Evolutionary conservation across 371 early-diverging fungal genomes (phyloP).

Genomic region (Sporodiniella umbellata): DNA sequence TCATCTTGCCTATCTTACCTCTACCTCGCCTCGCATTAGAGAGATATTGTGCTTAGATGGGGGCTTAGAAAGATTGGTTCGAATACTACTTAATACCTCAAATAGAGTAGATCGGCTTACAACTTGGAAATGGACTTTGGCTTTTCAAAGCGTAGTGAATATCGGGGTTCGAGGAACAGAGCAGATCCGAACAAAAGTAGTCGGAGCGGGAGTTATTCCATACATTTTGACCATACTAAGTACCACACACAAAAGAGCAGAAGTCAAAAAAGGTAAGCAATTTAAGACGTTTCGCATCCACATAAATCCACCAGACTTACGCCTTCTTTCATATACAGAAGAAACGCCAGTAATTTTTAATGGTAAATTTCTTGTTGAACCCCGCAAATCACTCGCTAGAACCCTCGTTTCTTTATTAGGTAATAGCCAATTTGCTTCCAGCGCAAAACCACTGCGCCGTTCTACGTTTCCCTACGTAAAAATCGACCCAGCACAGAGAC

Average conservation of each 20-base stretch:
- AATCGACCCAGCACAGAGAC: slow-evolving; percentile 28
- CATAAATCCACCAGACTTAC: too few relatives aligned
- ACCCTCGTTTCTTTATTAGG: slow-evolving; percentile 1
- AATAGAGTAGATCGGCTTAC: slow-evolving; percentile 62
- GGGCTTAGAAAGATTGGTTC: slow-evolving; percentile 81
- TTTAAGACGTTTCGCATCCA: background rate
- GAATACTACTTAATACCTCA: slow-evolving; percentile 64
- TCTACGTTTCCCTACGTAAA: slow-evolving; percentile 41
- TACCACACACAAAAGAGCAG: slow-evolving; percentile 56
- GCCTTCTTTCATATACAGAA: too few relatives aligned
- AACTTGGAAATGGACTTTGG: slow-evolving; percentile 80
- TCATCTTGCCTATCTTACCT: slow-evolving; percentile 82
- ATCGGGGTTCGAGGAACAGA: slow-evolving; percentile 84
- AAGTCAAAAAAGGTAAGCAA: slow-evolving; percentile 39
- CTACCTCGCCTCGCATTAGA: slow-evolving; percentile 78
- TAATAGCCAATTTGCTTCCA: background rate
- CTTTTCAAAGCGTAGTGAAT: slow-evolving; percentile 84
- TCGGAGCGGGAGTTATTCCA: slow-evolving; percentile 79
- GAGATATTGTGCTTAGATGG: slow-evolving; percentile 83
- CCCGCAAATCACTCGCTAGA: too few relatives aligned
- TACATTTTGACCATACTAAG: slow-evolving; percentile 77
- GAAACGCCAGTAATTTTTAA: too few relatives aligned
- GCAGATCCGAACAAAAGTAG: slow-evolving; percentile 76
- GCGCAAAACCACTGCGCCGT: slow-evolving; percentile 14
- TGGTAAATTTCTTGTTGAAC: too few relatives aligned